A percentile compares a stretch with the other conserved stretches of the same genome.
phyloP scores from a whole-genome alignment of 352 stramenopile species.

The Discostella stelligera region DNA sequence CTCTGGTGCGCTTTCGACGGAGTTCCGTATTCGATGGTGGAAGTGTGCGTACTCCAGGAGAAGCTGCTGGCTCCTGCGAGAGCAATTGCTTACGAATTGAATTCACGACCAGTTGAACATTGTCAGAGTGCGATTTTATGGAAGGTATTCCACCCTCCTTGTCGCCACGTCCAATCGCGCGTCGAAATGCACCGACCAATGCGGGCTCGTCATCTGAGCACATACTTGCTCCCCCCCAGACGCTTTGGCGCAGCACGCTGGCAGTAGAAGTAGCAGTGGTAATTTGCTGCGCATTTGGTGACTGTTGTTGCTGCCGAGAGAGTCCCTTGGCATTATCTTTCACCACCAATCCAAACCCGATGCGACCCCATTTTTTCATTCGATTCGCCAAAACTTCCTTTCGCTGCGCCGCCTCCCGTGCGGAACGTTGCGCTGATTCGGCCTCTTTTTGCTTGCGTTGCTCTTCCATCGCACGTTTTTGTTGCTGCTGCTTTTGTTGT shows the following conservation, averaged over 20 bases:
- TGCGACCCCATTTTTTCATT: constrained; percentile 49
- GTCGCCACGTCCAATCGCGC: not conserved
- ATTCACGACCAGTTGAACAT: constrained; percentile 20
- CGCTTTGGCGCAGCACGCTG: constrained; percentile 24
- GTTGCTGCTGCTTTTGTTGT: constrained; percentile 6
- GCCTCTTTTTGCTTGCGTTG: constrained; percentile 33
- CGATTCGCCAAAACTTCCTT: constrained; percentile 23
- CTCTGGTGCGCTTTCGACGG: constrained; percentile 17
- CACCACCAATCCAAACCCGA: constrained; percentile 38
- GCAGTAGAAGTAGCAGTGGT: not conserved
- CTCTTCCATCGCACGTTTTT: constrained; percentile 13
- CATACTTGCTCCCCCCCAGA: constrained; percentile 33
- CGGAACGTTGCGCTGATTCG: constrained; percentile 9
- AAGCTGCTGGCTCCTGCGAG: not conserved
- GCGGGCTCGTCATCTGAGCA: constrained; percentile 32
- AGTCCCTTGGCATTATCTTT: constrained; percentile 33
- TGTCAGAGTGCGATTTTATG: not conserved
- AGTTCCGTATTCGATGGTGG: constrained; percentile 10
- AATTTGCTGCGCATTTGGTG: not conserved
- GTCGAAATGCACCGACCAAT: constrained; percentile 29
- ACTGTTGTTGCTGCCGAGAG: constrained; percentile 6
- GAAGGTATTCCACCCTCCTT: not conserved
- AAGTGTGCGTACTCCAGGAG: not conserved
- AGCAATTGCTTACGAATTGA: constrained; percentile 41
- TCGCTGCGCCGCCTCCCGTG: constrained; percentile 10